These are phyloP conservation scores for Botrytis aclada DNA, from an alignment of 2,329 filamentous ascomycete genomes.

Conservation along the genomic window DNA sequence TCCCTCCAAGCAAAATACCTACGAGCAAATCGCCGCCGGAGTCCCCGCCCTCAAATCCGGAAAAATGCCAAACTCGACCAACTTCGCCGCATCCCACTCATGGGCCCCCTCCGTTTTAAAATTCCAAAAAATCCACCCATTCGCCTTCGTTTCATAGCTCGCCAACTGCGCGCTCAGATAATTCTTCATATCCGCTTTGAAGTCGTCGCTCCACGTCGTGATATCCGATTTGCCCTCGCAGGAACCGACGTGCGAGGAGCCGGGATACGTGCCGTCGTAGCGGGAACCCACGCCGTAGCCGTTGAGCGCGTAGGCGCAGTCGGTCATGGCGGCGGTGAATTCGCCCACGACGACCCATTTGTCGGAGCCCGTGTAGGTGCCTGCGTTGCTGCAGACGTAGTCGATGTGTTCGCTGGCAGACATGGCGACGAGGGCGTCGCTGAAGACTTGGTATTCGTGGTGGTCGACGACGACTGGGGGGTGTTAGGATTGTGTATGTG, in stretches of 20 bases:
- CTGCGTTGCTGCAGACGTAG: slow-evolving; percentile 53
- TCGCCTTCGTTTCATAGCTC: slow-evolving; percentile 48
- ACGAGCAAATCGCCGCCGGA: neutral
- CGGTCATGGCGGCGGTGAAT: slow-evolving; percentile 66
- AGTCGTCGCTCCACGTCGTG: slow-evolving; percentile 41
- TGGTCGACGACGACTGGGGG: slow-evolving; percentile 54
- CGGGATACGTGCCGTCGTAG: slow-evolving; percentile 52
- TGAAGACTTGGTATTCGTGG: slow-evolving; percentile 67
- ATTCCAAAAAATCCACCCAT: slow-evolving; percentile 58
- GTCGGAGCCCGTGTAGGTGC: slow-evolving; percentile 50
- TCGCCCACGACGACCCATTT: slow-evolving; percentile 68
- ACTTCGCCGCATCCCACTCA: slow-evolving; percentile 52
- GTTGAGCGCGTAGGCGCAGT: slow-evolving; percentile 52
- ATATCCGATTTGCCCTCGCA: slow-evolving; percentile 54
- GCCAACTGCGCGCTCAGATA: slow-evolving; percentile 55
- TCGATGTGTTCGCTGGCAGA: slow-evolving; percentile 52
- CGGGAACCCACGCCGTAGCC: slow-evolving; percentile 58
- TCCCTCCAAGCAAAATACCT: neutral
- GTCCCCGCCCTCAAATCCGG: slow-evolving; percentile 38
- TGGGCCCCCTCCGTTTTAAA: slow-evolving; percentile 54
- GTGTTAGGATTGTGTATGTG: slow-evolving; percentile 51
- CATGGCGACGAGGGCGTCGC: slow-evolving; percentile 48
- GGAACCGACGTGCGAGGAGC: slow-evolving; percentile 48
- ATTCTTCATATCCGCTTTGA: slow-evolving; percentile 46
- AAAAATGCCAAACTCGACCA: slow-evolving; percentile 51